Evolutionary conservation across 495 filamentous ascomycete genomes (phyloP), one percentile per base, ranked within the genome.

Genomic region (Penicillium robsamsonii): DNA sequence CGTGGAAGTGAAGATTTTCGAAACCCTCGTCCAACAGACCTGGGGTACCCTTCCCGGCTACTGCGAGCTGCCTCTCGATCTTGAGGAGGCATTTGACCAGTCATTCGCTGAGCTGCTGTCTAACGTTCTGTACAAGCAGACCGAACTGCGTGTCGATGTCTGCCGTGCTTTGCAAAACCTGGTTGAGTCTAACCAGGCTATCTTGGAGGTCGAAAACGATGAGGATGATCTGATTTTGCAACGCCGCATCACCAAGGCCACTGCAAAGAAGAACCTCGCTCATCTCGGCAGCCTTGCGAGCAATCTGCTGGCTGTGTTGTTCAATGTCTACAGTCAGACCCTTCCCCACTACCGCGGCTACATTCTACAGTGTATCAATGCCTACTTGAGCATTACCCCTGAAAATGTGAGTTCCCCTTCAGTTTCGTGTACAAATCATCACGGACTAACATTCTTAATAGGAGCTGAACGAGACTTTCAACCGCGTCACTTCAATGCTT

Each of bases 251-350:
- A 84, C 88, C 18, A 92, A 89, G 75, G 81, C 70, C 31, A 77
- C 82, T 33, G 94, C 94, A 0, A 70, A 82, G 66, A 82, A 85
- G 70, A 96, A 96, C 65, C 71, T 97, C 38, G 76, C 82, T 22
- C 87, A 96, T 69, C 78, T 98, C 10, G 83, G 88, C 5, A 66
- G 69, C 4, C 92, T 95, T 69, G 81, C 93, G 8, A 85, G 88
- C 47, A 97, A 98, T 58, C 68, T 97, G 61, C 81, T 98, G 27
- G 91, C 94, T 3, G 94, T 97, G 3, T 79, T 98, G 40, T 97
- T 97, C 79, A 98, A 98, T 66, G 93, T 97, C 25, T 98, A 97
- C 75, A 95, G 88, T 65, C 86, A 95, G 66, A 97, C 95, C 1
- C 78, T 97, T 20, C 94, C 95, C 1, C 91, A 97, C 67, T 91